These are phyloP conservation scores for Fonticula alba DNA, from an alignment of 78 protist species.

Conservation along the genomic window DNA sequence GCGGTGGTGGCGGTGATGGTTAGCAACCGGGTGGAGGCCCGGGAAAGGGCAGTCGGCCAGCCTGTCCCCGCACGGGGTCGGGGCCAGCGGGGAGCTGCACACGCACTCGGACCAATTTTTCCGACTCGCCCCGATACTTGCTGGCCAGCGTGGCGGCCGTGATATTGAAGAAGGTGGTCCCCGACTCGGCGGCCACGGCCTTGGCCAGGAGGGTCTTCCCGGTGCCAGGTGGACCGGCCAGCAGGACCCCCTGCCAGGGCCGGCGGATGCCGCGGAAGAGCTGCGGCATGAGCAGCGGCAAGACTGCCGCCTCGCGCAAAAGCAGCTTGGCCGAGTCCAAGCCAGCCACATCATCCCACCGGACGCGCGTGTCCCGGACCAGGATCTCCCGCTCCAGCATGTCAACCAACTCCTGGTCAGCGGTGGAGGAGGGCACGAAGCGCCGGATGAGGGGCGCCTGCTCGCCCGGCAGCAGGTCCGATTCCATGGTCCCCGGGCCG, in stretches of 20 bases:
- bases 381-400: conserved; percentile 50
- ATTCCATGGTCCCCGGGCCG: too few relatives aligned
- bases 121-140: conserved; percentile 73
- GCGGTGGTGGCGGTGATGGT: too few relatives aligned
- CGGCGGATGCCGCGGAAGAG: conserved; percentile 48
- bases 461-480: background rate
- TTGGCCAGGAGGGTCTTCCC: conserved; percentile 80
- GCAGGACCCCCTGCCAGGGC: conserved; percentile 69
- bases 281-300: conserved; percentile 54
- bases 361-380: conserved; percentile 14
- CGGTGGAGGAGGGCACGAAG: too few relatives aligned
- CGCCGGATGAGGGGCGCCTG: too few relatives aligned
- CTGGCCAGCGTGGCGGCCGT: conserved; percentile 36
- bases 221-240: conserved; percentile 79
- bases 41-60: background rate
- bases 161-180: conserved; percentile 61
- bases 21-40: too few relatives aligned
- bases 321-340: conserved; percentile 48
- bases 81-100: too few relatives aligned
- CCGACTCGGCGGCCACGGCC: conserved; percentile 71
- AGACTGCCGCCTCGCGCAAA: conserved; percentile 56
- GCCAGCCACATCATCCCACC: conserved; percentile 51
- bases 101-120: conserved; percentile 38
- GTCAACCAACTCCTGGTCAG: conserved; percentile 15
- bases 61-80: background rate